These are phyloP conservation scores for Stephanocyclus meneghinianus DNA, from an alignment of 352 stramenopile genomes.

Conservation along the genomic window DNA sequence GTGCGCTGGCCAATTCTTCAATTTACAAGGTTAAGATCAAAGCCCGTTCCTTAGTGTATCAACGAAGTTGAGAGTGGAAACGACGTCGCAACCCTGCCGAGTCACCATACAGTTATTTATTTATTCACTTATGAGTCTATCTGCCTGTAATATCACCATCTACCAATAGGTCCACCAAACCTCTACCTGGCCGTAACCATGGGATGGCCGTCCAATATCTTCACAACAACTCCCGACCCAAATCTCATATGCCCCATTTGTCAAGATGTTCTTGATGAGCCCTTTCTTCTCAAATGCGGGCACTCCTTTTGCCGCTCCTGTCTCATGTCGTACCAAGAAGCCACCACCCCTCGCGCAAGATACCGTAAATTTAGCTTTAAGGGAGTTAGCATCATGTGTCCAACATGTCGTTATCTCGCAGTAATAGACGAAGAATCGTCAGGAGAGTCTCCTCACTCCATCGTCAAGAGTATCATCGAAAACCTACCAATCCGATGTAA, in stretches of 20 bases:
- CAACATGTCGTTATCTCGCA: slow-evolving; percentile 17
- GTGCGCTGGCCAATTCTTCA: too few species aligned
- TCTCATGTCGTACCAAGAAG: slow-evolving; percentile 1
- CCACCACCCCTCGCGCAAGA: neutral
- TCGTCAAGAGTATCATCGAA: slow-evolving; percentile 15
- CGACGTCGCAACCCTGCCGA: too few species aligned
- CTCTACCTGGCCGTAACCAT: neutral
- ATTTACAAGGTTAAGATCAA: too few species aligned
- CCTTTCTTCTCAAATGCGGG: slow-evolving; percentile 4
- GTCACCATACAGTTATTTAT: too few species aligned
- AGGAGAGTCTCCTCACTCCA: neutral
- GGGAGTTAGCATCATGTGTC: slow-evolving; percentile 13
- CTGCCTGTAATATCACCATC: too few species aligned
- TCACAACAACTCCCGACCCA: neutral
- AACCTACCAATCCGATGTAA: slow-evolving; percentile 12
- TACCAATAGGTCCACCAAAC: too few species aligned
- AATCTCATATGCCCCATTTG: slow-evolving; percentile 19
- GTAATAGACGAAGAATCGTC: neutral
- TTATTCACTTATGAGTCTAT: too few species aligned
- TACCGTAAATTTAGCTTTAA: slow-evolving; percentile 8
- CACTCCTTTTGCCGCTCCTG: slow-evolving; percentile 18
- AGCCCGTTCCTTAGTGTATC: too few species aligned
- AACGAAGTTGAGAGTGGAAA: too few species aligned
- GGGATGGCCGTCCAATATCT: neutral
- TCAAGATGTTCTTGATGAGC: slow-evolving; percentile 12